These are phyloP conservation scores for Sugiyamaella boreocaroliniensis DNA, from an alignment of 805 yeast species.

Conservation along the genomic window DNA sequence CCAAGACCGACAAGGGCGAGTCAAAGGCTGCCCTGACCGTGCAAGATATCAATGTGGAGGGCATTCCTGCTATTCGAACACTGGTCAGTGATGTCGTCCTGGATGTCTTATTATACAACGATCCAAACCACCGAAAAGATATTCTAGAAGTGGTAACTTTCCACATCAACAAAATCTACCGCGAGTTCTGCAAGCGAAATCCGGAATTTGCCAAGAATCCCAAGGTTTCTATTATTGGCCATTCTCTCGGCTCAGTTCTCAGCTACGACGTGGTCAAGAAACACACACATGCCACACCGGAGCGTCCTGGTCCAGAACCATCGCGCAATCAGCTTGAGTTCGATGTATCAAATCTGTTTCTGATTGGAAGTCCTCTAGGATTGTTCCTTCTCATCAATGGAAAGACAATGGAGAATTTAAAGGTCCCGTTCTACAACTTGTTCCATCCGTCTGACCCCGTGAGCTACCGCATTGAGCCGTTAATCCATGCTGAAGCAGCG, in stretches of 20 bases:
- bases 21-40: constrained; percentile 33
- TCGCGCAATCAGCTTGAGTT: constrained; percentile 43
- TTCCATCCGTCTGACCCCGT: constrained; percentile 92
- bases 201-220: constrained; percentile 60
- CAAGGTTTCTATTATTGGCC: constrained; percentile 77
- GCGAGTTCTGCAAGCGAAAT: constrained; percentile 51
- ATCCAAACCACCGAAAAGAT: constrained; percentile 55
- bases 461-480: constrained; percentile 83
- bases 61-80: constrained; percentile 63
- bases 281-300: constrained; percentile 36
- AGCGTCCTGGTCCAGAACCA: constrained; percentile 14
- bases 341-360: constrained; percentile 66
- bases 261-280: constrained; percentile 58
- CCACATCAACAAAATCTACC: constrained; percentile 59
- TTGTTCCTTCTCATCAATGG: constrained; percentile 70
- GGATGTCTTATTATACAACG: constrained; percentile 71
- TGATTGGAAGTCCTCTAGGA: constrained; percentile 88
- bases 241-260: constrained; percentile 86
- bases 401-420: constrained; percentile 41
- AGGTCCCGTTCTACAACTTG: constrained; percentile 59
- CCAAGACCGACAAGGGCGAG: constrained; percentile 9
- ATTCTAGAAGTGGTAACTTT: constrained; percentile 56
- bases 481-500: constrained; percentile 47
- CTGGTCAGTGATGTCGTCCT: constrained; percentile 80
- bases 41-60: constrained; percentile 64